Percentiles rank a stretch among this genome's conserved stretches.
These are phyloP conservation scores for Pseudoneurospora amorphoporcata DNA, from an alignment of 495 filamentous ascomycete genomes.

Conservation along the genomic window DNA sequence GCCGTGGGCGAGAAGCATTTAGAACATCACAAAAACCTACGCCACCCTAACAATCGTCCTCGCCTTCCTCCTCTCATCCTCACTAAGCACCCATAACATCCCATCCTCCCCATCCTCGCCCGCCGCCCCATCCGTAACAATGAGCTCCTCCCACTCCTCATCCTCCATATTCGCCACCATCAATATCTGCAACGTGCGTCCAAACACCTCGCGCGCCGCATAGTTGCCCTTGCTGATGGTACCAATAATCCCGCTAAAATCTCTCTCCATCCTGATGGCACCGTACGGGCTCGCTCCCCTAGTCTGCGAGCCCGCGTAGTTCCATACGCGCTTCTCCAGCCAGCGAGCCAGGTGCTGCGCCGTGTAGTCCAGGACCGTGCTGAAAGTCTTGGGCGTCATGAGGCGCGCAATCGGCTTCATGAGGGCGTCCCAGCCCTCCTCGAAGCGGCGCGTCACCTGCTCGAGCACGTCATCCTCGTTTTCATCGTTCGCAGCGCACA, in stretches of 20 bases:
- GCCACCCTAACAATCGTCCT: constrained; percentile 34
- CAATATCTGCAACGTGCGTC: constrained; percentile 69
- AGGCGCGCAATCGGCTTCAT: constrained; percentile 77
- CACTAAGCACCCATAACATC: constrained; percentile 44
- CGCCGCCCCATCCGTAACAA: constrained; percentile 15
- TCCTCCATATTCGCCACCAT: constrained; percentile 95
- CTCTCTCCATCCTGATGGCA: constrained; percentile 77
- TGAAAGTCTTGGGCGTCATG: constrained; percentile 59
- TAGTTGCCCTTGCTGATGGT: constrained; percentile 72
- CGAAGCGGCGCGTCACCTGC: constrained; percentile 64
- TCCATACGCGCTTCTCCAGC: constrained; percentile 86
- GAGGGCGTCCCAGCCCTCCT: constrained; percentile 71
- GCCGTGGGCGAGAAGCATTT: not conserved
- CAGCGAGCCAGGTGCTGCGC: constrained; percentile 59
- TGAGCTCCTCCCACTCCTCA: constrained; percentile 83
- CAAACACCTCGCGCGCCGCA: constrained; percentile 69
- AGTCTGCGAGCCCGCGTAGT: constrained; percentile 61
- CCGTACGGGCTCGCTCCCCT: constrained; percentile 54
- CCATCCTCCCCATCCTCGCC: constrained; percentile 28
- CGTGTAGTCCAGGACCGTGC: constrained; percentile 60
- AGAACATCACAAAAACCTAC: not conserved
- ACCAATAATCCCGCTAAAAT: constrained; percentile 69
- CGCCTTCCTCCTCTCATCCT: constrained; percentile 44
- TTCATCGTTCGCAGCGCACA: constrained; percentile 39
- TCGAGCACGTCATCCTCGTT: constrained; percentile 42